Base-by-base conservation (phyloP, 2,329 filamentous ascomycete genomes). In the Sporothrix sp. region DNA sequence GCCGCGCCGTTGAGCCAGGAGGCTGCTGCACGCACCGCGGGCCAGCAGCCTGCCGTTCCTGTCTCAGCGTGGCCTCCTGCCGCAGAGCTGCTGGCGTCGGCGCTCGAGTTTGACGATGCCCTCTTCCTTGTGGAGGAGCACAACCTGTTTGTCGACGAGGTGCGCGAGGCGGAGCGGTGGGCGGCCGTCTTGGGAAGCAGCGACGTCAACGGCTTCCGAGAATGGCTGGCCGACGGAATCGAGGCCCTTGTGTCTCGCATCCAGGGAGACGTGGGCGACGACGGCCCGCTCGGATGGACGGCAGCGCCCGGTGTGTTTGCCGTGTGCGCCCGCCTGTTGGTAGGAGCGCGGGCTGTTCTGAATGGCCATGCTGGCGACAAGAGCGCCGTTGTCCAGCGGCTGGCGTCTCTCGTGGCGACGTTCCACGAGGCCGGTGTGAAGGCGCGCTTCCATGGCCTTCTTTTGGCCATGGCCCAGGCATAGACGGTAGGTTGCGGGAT, bases 51-150 rank as follows among this genome's bases (percentile, higher is more conserved):
- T 25, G 47, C 39, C 23, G 42, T 23, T 30, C 30, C 27, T 36
- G 44, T 56, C 54, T 39, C 51, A 11, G 42, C 55, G 4, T 62
- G 63, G 61, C 37, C 57, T 5, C 46, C 68, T 0, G 68, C 70
- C 0, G 60, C 61, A 21, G 46, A 58, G 1, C 69, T 74, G 51
- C 66, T 82, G 18, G 54, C 61, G 3, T 55, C 62, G 8, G 73
- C 76, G 4, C 63, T 79, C 59, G 65, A 68, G 50, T 70, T 75
- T 58, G 78, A 87, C 61, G 78, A 81, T 55, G 73, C 82, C 3
- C 76, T 98, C 1, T 98, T 98, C 63, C 83, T 78, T 1, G 76
- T 88, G 51, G 93, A 98, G 66, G 90, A 94, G 63, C 89, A 95
- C 63, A 98, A 98, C 62, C 74, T 96, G n/a, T 97, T 87, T 64